Percentiles rank a stretch among this genome's conserved stretches.
Conservation (phyloP, 2,329 filamentous ascomycete genomes). For the Xenosphaeropsis pyriputrescens region DNA sequence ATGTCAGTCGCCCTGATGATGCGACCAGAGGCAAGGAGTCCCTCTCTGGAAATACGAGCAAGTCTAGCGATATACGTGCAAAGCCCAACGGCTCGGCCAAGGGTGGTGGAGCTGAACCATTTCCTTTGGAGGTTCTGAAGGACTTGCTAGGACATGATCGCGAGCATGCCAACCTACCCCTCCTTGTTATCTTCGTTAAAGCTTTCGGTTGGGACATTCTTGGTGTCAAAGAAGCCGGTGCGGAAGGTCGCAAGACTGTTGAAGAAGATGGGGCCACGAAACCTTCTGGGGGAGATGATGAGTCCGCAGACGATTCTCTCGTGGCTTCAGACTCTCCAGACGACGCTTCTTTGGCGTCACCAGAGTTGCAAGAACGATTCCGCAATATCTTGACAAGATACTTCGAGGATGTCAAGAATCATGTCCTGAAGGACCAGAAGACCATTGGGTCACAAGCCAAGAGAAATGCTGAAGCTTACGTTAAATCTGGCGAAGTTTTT, state of each 20-base stretch:
- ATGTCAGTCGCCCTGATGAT: conserved; percentile 47
- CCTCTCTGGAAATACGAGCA: conserved; percentile 32
- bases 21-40: conserved; percentile 35
- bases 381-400: conserved; percentile 75
- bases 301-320: conserved; percentile 32
- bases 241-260: conserved; percentile 71
- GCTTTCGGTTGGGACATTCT: conserved; percentile 92
- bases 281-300: conserved; percentile 28
- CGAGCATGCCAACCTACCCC: conserved; percentile 78
- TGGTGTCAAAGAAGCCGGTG: conserved; percentile 55
- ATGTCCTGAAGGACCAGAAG: conserved; percentile 85
- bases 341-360: conserved; percentile 60
- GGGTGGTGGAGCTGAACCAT: conserved; percentile 66
- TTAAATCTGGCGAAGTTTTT: conserved; percentile 96
- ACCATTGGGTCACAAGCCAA: conserved; percentile 74
- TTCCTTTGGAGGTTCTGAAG: conserved; percentile 94
- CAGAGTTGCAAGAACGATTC: conserved; percentile 75
- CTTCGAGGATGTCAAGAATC: conserved; percentile 82
- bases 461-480: conserved; percentile 94
- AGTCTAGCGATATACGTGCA: conserved; percentile 43
- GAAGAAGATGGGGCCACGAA: conserved; percentile 65
- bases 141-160: conserved; percentile 88
- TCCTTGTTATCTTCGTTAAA: conserved; percentile 92
- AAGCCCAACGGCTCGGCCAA: conserved; percentile 39
- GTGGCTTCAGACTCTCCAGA: conserved; percentile 28